Evolutionary conservation across 2,329 filamentous ascomycete genomes (phyloP).

Genomic region (Alternaria solani): DNA sequence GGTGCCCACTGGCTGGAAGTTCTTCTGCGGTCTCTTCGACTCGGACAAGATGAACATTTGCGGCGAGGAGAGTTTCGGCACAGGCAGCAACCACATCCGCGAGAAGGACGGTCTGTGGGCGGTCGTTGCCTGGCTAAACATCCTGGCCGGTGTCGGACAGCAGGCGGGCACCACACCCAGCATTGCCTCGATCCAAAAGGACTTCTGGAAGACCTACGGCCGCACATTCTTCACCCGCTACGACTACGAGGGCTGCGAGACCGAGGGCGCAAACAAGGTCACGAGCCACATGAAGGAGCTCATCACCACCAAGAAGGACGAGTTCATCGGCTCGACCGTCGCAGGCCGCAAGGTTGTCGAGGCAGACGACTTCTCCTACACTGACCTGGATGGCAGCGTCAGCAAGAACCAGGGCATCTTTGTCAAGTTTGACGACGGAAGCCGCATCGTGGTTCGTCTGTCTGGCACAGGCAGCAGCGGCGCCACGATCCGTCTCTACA

Average conservation of each 20-base stretch:
- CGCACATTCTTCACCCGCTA: constrained; percentile 99
- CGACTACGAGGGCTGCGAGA: constrained; percentile 96
- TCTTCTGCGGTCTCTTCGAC: constrained; percentile 95
- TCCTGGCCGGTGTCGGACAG: constrained; percentile 92
- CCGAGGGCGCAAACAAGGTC: constrained; percentile 88
- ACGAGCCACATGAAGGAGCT: constrained; percentile 81
- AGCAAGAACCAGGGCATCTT: constrained; percentile 96
- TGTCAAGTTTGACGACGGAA: constrained; percentile 92
- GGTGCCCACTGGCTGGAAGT: constrained; percentile 98
- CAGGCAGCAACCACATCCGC: constrained; percentile 97
- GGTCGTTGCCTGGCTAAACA: constrained; percentile 96
- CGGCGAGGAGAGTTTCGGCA: constrained; percentile 97
- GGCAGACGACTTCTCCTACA: constrained; percentile 97
- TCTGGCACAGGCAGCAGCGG: constrained; percentile 95
- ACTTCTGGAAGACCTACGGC: constrained; percentile 96
- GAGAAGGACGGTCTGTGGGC: constrained; percentile 99
- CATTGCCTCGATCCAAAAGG: constrained; percentile 94
- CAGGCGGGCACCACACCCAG: constrained; percentile 82
- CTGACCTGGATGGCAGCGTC: constrained; percentile 95
- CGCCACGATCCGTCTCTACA: constrained; percentile 94
- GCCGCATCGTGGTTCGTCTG: constrained; percentile 91
- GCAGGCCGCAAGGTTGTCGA: constrained; percentile 84
- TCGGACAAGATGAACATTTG: constrained; percentile 99
- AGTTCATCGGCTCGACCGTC: constrained; percentile 86
- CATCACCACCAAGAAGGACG: constrained; percentile 70